phyloP scores from a whole-genome alignment of 768 basidiomycete genomes.

The Lentinula edodes region DNA sequence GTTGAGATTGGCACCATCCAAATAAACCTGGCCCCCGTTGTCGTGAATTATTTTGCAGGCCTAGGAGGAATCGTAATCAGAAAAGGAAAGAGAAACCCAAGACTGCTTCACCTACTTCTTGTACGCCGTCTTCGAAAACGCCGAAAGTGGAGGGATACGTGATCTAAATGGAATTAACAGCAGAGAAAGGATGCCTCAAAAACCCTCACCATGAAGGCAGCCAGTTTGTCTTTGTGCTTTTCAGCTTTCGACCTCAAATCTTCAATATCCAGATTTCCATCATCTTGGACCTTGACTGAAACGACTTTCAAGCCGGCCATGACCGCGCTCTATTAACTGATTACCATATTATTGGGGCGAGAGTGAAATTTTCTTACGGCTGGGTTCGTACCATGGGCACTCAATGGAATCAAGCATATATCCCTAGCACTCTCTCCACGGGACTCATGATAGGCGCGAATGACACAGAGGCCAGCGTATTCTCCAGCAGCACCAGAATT shows the following conservation, averaged over 20 bases:
- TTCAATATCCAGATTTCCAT: constrained; percentile 85
- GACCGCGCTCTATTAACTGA: constrained; percentile 69
- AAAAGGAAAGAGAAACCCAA: background rate
- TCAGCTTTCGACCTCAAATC: constrained; percentile 87
- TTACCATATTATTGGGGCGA: background rate
- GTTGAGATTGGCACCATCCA: constrained; percentile 95
- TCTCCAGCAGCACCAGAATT: constrained; percentile 99
- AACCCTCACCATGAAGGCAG: constrained; percentile 83
- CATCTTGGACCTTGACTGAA: constrained; percentile 80
- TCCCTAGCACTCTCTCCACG: constrained; percentile 81
- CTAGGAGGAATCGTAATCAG: constrained; percentile 22
- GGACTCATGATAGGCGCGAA: constrained; percentile 90
- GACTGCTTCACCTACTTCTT: constrained; percentile 41
- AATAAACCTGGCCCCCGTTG: constrained; percentile 94
- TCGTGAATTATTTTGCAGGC: constrained; percentile 93
- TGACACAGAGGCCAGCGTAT: constrained; percentile 92
- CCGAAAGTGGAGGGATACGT: constrained; percentile 98
- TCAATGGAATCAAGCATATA: constrained; percentile 90
- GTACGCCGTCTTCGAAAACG: constrained; percentile 91
- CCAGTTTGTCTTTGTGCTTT: constrained; percentile 85
- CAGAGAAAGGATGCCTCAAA: background rate
- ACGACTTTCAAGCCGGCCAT: constrained; percentile 98
- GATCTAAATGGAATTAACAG: constrained; percentile 44
- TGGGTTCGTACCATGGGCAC: constrained; percentile 98
- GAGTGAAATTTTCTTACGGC: constrained; percentile 45